Percentiles rank a stretch among this genome's conserved stretches.
phyloP scores from a whole-genome alignment of 352 stramenopile species.

The Phytophthora agathidicida region DNA sequence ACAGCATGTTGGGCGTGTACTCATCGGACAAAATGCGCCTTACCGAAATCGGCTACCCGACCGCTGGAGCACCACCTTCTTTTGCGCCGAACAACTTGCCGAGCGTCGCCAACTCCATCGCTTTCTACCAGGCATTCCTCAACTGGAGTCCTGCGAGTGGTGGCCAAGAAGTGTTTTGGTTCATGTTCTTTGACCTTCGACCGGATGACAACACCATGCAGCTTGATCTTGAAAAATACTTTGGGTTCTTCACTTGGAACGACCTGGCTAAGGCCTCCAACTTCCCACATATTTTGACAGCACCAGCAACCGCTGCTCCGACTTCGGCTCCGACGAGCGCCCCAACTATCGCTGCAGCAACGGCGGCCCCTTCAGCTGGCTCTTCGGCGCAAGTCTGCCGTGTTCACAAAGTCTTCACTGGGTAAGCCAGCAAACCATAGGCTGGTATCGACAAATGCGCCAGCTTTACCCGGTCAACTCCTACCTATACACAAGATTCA shows the following conservation, averaged over 20 bases:
- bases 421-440: conserved; percentile 3
- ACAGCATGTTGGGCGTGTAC: conserved; percentile 56
- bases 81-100: conserved; percentile 54
- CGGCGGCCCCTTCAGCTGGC: background rate
- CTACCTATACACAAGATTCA: background rate
- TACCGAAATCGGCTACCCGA: conserved; percentile 73
- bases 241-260: conserved; percentile 72
- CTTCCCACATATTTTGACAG: conserved; percentile 42
- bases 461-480: background rate
- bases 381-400: conserved; percentile 33
- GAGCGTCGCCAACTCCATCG: conserved; percentile 49
- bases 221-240: conserved; percentile 68
- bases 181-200: conserved; percentile 78
- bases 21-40: conserved; percentile 58
- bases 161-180: conserved; percentile 75
- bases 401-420: conserved; percentile 41
- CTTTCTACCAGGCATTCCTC: conserved; percentile 67
- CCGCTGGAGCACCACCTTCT: conserved; percentile 35
- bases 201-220: conserved; percentile 55
- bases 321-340: conserved; percentile 15
- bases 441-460: background rate
- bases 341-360: background rate
- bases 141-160: conserved; percentile 59
- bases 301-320: conserved; percentile 7
- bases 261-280: conserved; percentile 40